Evolutionary conservation across 2,329 filamentous ascomycete species (phyloP), one percentile per base, ranked within the genome.

Genomic region (Elsinoe fawcettii): DNA sequence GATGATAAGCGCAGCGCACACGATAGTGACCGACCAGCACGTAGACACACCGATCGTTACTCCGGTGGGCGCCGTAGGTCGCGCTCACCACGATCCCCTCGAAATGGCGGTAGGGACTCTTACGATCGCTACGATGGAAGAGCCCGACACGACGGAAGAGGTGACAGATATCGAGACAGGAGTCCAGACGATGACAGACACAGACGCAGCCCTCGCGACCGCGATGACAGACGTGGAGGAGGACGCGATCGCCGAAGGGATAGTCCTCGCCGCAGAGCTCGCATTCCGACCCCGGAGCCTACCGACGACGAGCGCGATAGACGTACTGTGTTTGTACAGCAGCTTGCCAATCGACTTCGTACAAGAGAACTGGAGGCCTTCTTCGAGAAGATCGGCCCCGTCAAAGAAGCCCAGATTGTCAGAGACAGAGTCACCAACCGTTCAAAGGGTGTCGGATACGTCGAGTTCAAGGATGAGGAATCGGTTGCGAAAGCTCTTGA

Each of bases 371-470:
- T 99, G 62, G 92, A 95, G 72, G 82, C 85, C 61, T 99, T 99
- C 72, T 99, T 99, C 69, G 90, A 96, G 71, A 91, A 92, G 74
- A 87, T 93, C 66, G 93, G 93, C 62, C 85, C 88, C 37, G 93
- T 99, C 57, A 95, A 93, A 66, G 93, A 97, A 72, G 93, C 93
- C 53, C 93, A 97, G 76, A 99, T 99, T 67, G 93, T 99, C 55
- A 97, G 97, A 74, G 93, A 99, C 67, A 84, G 93, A 61, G 91
- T 99, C 62, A 96, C 90, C 75, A 89, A 90, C 66, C 88, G 93
- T 74, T 96, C 91, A 61, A 99, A 99, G 80, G 93, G 93, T 74
- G 93, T 99, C 73, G 93, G 95, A 71, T 99, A 99, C 70, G 95
- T 99, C 78, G 93, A 99, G 79, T 99, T 99, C 75, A 95, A 91